A percentile compares a stretch with the other conserved stretches of the same genome.
These are phyloP conservation scores for Mortierella sp. DNA, from an alignment of 371 early-diverging fungal species.

Conservation along the genomic window DNA sequence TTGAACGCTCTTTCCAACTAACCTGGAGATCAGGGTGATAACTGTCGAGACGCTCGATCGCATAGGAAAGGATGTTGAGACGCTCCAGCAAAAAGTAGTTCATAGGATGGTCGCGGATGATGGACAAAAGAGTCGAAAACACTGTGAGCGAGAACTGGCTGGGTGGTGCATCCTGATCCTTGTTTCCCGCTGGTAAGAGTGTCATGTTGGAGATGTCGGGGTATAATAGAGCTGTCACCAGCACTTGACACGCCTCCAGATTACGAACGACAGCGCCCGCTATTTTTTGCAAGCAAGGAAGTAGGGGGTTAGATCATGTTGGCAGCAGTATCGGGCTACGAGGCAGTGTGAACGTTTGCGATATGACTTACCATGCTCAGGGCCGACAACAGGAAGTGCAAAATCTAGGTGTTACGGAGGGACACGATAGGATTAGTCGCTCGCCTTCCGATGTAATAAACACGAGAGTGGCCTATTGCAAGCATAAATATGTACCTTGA, in stretches of 20 bases:
- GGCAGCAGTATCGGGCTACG: neutral
- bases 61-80: constrained; percentile 63
- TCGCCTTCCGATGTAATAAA: neutral
- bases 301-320: neutral
- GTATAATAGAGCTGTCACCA: constrained; percentile 62
- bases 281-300: neutral
- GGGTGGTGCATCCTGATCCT: constrained; percentile 45
- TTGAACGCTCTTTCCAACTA: neutral
- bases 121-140: constrained; percentile 59
- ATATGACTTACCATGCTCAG: constrained; percentile 59
- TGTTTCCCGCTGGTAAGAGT: constrained; percentile 27
- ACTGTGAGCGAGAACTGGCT: constrained; percentile 46
- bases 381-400: constrained; percentile 55
- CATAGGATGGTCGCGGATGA: constrained; percentile 62
- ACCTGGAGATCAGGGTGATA: constrained; percentile 67
- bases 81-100: constrained; percentile 72
- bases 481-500: constrained; percentile 48
- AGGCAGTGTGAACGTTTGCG: no score
- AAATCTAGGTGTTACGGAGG: constrained; percentile 42
- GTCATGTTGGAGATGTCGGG: constrained; percentile 51
- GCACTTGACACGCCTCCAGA: constrained; percentile 61
- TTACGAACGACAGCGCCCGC: constrained; percentile 63
- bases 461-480: neutral
- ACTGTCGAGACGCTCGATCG: constrained; percentile 70
- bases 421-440: neutral